Evolutionary conservation across 1,284 basidiomycete species (phyloP), one percentile per base, ranked within the genome.

Genomic region (Fistulina hepatica): DNA sequence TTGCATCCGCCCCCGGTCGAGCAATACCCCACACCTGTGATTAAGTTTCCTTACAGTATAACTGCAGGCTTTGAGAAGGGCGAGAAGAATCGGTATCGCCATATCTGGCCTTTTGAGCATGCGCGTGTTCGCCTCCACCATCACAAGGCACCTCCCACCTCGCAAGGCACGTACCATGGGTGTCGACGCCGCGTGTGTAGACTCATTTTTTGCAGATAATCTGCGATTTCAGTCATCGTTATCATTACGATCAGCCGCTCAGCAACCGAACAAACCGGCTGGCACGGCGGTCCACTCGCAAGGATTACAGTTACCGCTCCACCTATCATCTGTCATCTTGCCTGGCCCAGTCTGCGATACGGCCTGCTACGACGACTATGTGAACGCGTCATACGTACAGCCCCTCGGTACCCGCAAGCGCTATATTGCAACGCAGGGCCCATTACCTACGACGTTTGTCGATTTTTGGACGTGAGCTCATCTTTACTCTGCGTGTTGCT

Each of bases 381-480:
- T 95, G 59, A 95, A 97, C 53, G 91, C 92, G 2, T 92, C 86
- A 23, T 86, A 81, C 49, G 79, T 93, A 15, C 89, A 91, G 56
- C 89, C 89, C 2, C 62, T 84, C 34, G 81, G 83, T 2, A 91
- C 89, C 1, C 67, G 60, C 20, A 73, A 77, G 54, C 72, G 79
- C 25, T 97, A 94, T 55, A 97, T 98, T 46, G 94, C 93, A 1
- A 97, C 94, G 2, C 94, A 98, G 58, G 94, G 94, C 1, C 94
- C 94, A 2, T 61, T 98, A 21, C 83, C 86, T 6, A 76, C 83
- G 16, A 97, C 94, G 0, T 95, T 82, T 55, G 65, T 69, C 6
- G 91, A 97, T 53, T 98, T 98, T 52, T 98, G 94, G 94, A 86
- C 81, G 94, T 90, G 53, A 65, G 84, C n/a, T n/a, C n/a, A n/a